Conservation (phyloP, 163 green algal genomes). For the Chlamydomonas reinhardtii region DNA sequence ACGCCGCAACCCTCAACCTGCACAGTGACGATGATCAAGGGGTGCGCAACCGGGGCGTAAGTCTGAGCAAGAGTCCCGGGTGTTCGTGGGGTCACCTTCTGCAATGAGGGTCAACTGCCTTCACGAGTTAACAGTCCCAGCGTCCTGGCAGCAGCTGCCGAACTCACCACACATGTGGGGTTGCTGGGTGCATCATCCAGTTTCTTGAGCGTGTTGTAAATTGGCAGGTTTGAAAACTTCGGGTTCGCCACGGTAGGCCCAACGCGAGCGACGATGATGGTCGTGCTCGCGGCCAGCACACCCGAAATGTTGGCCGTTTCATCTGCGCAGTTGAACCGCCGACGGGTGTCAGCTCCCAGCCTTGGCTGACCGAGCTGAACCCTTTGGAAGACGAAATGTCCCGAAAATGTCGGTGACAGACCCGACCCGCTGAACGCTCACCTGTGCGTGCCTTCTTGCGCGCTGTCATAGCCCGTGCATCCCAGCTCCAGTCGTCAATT, state of each 20-base stretch:
- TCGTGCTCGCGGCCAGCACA: too few relatives aligned
- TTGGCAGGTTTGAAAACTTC: constrained; percentile 17
- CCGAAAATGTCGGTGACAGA: not conserved
- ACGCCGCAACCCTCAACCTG: constrained; percentile 37
- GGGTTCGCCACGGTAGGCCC: not conserved
- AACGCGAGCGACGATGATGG: too few relatives aligned
- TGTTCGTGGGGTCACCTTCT: not conserved
- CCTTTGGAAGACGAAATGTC: not conserved
- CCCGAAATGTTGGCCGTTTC: too few relatives aligned
- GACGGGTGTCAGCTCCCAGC: too few relatives aligned
- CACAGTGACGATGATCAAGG: not conserved
- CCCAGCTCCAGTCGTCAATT: constrained; percentile 16
- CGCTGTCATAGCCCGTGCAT: constrained; percentile 18
- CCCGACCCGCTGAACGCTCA: not conserved
- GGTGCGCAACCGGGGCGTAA: not conserved
- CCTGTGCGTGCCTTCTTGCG: constrained; percentile 21
- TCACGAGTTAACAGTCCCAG: too few relatives aligned
- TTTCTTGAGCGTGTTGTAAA: constrained; percentile 25
- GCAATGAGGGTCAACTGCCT: too few relatives aligned
- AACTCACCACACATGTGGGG: constrained; percentile 17
- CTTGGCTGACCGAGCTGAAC: too few relatives aligned
- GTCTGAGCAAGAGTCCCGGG: too few relatives aligned
- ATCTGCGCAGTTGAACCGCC: too few relatives aligned
- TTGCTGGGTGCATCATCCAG: not conserved
- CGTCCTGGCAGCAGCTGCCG: too few relatives aligned